Conservation (phyloP, 805 yeast species). For the Hanseniaspora valbyensis region DNA sequence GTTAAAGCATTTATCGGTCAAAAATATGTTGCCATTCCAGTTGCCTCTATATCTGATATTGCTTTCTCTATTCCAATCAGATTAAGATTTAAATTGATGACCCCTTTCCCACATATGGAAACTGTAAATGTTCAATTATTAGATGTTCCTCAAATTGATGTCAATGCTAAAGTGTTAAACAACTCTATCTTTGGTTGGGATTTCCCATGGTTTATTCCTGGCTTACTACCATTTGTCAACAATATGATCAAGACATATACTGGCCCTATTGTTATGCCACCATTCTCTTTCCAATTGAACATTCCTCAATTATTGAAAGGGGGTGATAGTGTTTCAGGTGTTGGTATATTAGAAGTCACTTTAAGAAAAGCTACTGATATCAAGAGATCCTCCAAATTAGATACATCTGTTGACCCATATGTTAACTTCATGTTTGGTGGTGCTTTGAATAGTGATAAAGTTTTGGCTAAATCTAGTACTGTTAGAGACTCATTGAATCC, state of each 20-base stretch:
- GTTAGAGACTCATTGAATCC: constrained; percentile 62
- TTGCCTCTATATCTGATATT: constrained; percentile 59
- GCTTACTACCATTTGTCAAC: constrained; percentile 68
- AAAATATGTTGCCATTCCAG: constrained; percentile 49
- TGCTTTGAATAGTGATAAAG: constrained; percentile 29
- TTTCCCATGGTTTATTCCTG: constrained; percentile 65
- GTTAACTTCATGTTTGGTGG: constrained; percentile 50
- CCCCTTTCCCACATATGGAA: constrained; percentile 85
- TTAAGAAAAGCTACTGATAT: constrained; percentile 57
- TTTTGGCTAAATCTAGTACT: constrained; percentile 50
- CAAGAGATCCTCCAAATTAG: constrained; percentile 53
- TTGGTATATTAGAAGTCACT: constrained; percentile 71
- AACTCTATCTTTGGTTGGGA: constrained; percentile 82
- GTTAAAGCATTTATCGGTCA: constrained; percentile 65
- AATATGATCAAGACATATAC: constrained; percentile 75
- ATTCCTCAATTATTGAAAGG: constrained; percentile 72
- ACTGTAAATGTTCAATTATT: constrained; percentile 76
- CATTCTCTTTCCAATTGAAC: constrained; percentile 86
- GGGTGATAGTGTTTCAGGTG: constrained; percentile 65
- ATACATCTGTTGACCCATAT: constrained; percentile 85
- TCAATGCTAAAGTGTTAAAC: constrained; percentile 60
- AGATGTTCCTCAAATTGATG: constrained; percentile 84
- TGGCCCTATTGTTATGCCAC: constrained; percentile 81
- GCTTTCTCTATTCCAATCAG: constrained; percentile 66
- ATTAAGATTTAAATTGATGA: constrained; percentile 78